Base-by-base conservation (phyloP, 1,139 yeast species). In the Trichomonascaceae sp. region DNA sequence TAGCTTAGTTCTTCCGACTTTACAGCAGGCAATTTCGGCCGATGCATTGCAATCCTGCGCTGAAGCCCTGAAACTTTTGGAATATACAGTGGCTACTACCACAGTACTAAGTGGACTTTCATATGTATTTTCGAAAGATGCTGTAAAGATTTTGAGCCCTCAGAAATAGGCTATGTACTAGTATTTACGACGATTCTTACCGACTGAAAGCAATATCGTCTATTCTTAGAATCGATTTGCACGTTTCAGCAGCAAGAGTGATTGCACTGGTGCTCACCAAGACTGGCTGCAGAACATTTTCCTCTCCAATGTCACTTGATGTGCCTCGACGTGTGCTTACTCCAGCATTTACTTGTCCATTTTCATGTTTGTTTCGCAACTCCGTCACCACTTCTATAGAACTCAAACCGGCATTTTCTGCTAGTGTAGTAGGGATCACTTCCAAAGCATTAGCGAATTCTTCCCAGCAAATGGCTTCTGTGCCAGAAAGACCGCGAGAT, bases 381-480 rank as follows among this genome's bases (percentile, higher is more conserved):
- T 95, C 99, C 17, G 99, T 93, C 45, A 93, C 96, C 50, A 95
- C 95, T 63, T 88, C 87, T 64, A 95, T 89, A 60, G 96, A 90
- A 70, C 93, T 90, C 69, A 93, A 76, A 56, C 99, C 99, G 15
- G 99, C 98, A 69, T 93, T 95, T 73, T 95, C 99, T 9, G 99
- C 98, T 61, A 93, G 78, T 2, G 99, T 95, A 2, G 96, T 89
- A 61, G 99, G 99, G 60, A 93, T 89, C 45, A 93, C 93, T 72
- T 93, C 99, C 63, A 93, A 78, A 1, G 99, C 98, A 66, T 86
- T 84, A 19, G 99, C 97, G 74, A 89, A 93, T 72, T 91, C 99
- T 68, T 85, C 87, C 84, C 91, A 93, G 64, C 96, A 95, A 64
- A 90, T 85, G 54, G 95, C 95, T 70, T 93, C 97, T 7, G 91